Evolutionary conservation across 306 rosid genomes (phyloP), one percentile per base, ranked within the genome.

Genomic region (Aeschynomene evenia): DNA sequence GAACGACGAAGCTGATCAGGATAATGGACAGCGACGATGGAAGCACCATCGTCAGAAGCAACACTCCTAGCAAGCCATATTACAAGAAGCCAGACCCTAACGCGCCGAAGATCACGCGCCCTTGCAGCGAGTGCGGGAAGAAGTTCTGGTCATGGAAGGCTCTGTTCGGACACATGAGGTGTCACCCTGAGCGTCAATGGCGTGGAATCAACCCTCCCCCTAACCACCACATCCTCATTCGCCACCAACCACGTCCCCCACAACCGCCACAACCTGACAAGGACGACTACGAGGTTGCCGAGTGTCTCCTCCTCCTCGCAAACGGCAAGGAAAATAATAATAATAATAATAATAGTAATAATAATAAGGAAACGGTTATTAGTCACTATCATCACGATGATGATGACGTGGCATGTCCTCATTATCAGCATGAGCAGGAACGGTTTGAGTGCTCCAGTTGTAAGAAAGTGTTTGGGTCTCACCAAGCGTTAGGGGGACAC

Each of bases 181-280:
- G 96, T 55, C 98, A 88, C 72, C 98, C 98, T 0, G 98, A 94
- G 48, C 96, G 96, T 1, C 77, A 77, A 12, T 92, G 98, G 98
- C 83, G 96, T 0, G 98, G 98, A 0, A 92, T 92, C 4, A 82
- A 81, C 19, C 96, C 98, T 1, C 98, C 96, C 0, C 59, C 75
- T 0, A 74, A 67, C 33, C 11, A 75, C 36, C 7, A 76, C 67
- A 76, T 77, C 36, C 7, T 77, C 67, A 76, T 34, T 5, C 52
- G 54, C 9, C 39, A 54, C 6, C 63, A 53, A 3, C 36, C 19
- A 3, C 33, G 7, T 1, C 13, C 2, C 2, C 67, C 0, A 1
- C 43, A 2, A 2, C n/a, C 13, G 0, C 19, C 0, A 48, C 80
- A 74, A 79, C 77, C 0, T n/a, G 73, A 60, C 1, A 89, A 84